Evolutionary conservation across 805 yeast genomes (phyloP), one percentile per base, ranked within the genome.

Genomic region (Lachancea mirantina): DNA sequence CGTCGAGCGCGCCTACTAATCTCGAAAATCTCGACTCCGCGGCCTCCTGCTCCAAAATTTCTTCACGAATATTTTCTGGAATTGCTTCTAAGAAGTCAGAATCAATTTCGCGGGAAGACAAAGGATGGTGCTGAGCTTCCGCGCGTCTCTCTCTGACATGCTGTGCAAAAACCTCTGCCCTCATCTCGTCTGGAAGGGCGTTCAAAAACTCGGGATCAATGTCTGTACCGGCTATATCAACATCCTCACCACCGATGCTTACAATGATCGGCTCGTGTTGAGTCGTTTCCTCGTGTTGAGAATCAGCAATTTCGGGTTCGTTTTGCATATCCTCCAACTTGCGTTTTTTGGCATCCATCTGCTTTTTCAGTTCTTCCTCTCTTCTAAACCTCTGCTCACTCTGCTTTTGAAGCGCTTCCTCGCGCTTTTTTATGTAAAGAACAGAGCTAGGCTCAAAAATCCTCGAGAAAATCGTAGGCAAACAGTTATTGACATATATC

Each of bases 101-200:
- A 43, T 79, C 94, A 33, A 84, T 71, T 45, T 82, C 94, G 18
- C 84, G 63, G 3, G 72, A 63, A 9, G 67, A 61, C 1, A 59
- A 51, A 1, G 74, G 65, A 51, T 40, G 60, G 25, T 57, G 49
- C 9, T 60, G 52, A 1, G 70, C 83, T 61, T 64, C 74, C 26
- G 66, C 79, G 39, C 92, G 66, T 38, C 88, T 65, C 44, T 84
- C 92, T 25, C 87, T 64, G 5, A 85, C 64, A 49, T 87, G 95
- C 41, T 85, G 89, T 0, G 88, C 74, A 50, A 84, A 77, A 0
- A 87, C 96, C 49, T 88, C 96, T 41, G 85, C 94, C 30, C 96
- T 66, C 83, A 88, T 82, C 33, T 84, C 92, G 26, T 84, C 95
- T 0, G 96, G 96, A 22, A 88, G 66, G 0, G 95, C 96, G 46